phyloP scores from a whole-genome alignment of 2,329 filamentous ascomycete genomes.

The Neurospora sp. region DNA sequence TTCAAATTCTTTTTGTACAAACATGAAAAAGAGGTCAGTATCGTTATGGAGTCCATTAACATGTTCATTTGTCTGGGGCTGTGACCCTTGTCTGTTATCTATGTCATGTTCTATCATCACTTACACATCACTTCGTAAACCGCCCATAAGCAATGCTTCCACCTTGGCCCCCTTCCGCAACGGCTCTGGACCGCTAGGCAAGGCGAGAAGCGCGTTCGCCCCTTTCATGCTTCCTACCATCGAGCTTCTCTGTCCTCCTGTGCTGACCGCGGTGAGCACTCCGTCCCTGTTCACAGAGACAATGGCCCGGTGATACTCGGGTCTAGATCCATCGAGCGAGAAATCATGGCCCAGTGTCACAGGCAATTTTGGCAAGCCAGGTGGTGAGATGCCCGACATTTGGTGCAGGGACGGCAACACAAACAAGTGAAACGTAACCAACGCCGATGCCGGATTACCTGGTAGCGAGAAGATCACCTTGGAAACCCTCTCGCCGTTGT shows the following conservation, averaged over 20 bases:
- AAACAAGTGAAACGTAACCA: slow-evolving; percentile 91
- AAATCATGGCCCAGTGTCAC: slow-evolving; percentile 67
- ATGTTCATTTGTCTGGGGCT: slow-evolving; percentile 7
- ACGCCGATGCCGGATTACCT: slow-evolving; percentile 84
- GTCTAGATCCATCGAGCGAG: slow-evolving; percentile 59
- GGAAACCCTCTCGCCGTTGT: slow-evolving; percentile 43
- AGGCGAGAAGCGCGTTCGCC: slow-evolving; percentile 76
- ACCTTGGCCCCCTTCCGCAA: slow-evolving; percentile 60
- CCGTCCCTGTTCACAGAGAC: slow-evolving; percentile 60
- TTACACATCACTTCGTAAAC: slow-evolving; percentile 22
- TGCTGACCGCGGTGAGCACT: slow-evolving; percentile 63
- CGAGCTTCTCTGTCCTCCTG: slow-evolving; percentile 82
- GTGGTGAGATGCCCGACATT: slow-evolving; percentile 55
- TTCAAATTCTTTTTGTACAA: slow-evolving; percentile 10
- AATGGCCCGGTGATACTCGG: slow-evolving; percentile 84
- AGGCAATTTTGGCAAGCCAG: slow-evolving; percentile 61
- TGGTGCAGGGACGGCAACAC: slow-evolving; percentile 80
- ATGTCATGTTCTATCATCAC: not conserved
- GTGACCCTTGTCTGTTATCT: not conserved
- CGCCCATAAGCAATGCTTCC: slow-evolving; percentile 70
- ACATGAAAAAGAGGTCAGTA: slow-evolving; percentile 8
- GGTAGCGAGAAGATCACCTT: slow-evolving; percentile 84
- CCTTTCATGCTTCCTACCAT: slow-evolving; percentile 79
- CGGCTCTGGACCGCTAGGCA: slow-evolving; percentile 56
- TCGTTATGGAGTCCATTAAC: not conserved